phyloP scores from a whole-genome alignment of 805 yeast genomes.

The Sporopachydermia quercuum region DNA sequence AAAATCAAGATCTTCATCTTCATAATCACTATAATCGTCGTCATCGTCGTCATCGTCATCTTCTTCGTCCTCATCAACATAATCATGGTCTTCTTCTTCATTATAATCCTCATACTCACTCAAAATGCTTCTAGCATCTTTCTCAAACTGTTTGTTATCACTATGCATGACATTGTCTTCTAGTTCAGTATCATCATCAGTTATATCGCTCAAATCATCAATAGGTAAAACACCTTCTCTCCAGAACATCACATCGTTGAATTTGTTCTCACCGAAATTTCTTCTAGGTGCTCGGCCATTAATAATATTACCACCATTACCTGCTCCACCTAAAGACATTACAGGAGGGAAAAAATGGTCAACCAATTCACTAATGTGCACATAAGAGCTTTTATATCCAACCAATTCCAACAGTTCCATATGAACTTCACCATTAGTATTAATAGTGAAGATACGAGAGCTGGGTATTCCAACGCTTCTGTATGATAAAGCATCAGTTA shows the following conservation, averaged over 20 bases:
- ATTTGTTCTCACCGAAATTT: constrained; percentile 35
- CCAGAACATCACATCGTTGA: constrained; percentile 87
- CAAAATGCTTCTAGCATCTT: constrained; percentile 7
- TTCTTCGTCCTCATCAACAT: constrained; percentile 17
- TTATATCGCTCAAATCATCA: constrained; percentile 42
- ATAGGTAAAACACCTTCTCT: constrained; percentile 60
- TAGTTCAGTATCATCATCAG: constrained; percentile 16
- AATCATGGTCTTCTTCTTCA: constrained; percentile 17
- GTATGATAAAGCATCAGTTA: constrained; percentile 69
- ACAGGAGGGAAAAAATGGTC: constrained; percentile 96
- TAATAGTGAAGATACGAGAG: constrained; percentile 86
- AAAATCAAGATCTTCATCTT: constrained; percentile 6
- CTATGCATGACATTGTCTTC: background rate
- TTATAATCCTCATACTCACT: constrained; percentile 16
- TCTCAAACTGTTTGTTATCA: constrained; percentile 1
- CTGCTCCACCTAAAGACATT: constrained; percentile 19
- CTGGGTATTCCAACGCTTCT: background rate
- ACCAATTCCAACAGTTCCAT: constrained; percentile 92
- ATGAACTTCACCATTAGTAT: constrained; percentile 93
- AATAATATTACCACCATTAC: constrained; percentile 21
- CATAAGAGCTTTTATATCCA: constrained; percentile 78
- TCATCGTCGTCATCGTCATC: constrained; percentile 15
- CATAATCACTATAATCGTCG: constrained; percentile 6
- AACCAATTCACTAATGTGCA: constrained; percentile 82
- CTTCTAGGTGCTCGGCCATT: constrained; percentile 14